Base-by-base conservation (phyloP, 2,329 filamentous ascomycete genomes). In the Ophiostoma populinum region DNA sequence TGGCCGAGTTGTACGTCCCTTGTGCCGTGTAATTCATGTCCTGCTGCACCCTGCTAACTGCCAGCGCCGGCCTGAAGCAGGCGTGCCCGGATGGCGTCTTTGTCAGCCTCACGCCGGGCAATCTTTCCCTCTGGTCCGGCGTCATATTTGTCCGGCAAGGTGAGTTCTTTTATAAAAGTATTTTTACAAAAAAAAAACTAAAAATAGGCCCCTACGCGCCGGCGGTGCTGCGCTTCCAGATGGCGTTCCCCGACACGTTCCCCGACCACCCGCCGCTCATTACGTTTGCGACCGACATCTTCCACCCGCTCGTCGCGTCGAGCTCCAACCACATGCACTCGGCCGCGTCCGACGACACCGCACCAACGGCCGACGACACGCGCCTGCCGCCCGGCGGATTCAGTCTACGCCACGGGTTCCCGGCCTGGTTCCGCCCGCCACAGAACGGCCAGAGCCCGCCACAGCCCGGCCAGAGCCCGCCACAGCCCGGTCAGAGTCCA, bases 321-420 rank as follows among this genome's bases (percentile, higher is more conserved):
- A 65, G 92, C 42, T 93, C 85, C n/a, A 93, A 83, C 4, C 92
- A 93, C 56, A 90, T 82, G 51, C 92, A 92, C 59, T 80, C 82
- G 27, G 85, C 81, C 42, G 76, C 79, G 38, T 72, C 79, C 24
- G 71, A 80, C 41, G 75, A 75, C 32, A 82, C 81, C 0, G 77
- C 86, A 42, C 87, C 80, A 51, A 81, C 83, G 7, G 78, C 75
- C 2, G 83, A 93, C 46, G 75, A 82, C 22, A 81, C 92, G 51
- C 65, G 80, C 11, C 59, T 94, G 35, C 80, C 85, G 0, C 86
- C 87, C 0, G 90, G 87, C 2, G 81, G 83, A 0, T 93, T 94
- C 58, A 92, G 80, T 48, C 61, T 95, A 33, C 72, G 81, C 35
- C 81, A 94, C 59, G 87, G 83, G 11, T 95, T 95, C 51, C 82